These are phyloP conservation scores for Dioszegia crocea DNA, from an alignment of 768 basidiomycete species.

Conservation along the genomic window DNA sequence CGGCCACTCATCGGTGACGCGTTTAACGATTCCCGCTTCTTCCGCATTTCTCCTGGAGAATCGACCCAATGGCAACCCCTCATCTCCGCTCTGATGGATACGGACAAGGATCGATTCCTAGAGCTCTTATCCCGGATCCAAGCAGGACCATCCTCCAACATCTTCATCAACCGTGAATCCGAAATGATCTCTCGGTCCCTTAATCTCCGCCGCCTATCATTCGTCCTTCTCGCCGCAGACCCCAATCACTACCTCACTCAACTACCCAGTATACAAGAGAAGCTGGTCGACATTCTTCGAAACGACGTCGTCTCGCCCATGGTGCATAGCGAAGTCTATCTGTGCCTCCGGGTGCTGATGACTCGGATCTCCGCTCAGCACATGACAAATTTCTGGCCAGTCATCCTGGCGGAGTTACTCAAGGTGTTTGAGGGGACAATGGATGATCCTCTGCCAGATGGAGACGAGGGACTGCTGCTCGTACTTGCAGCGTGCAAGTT, in stretches of 20 bases:
- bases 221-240: slow-evolving; percentile 77
- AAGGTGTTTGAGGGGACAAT: slow-evolving; percentile 83
- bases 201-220: slow-evolving; percentile 80
- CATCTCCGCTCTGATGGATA: slow-evolving; percentile 72
- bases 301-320: slow-evolving; percentile 69
- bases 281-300: slow-evolving; percentile 84
- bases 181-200: slow-evolving; percentile 83
- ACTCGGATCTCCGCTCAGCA: slow-evolving; percentile 88
- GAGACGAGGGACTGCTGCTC: slow-evolving; percentile 76
- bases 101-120: slow-evolving; percentile 76
- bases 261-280: slow-evolving; percentile 92
- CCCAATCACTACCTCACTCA: slow-evolving; percentile 87
- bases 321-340: slow-evolving; percentile 90
- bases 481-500: slow-evolving; percentile 89
- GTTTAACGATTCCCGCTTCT: slow-evolving; percentile 79
- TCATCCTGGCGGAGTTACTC: slow-evolving; percentile 86
- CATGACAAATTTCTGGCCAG: slow-evolving; percentile 93
- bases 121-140: slow-evolving; percentile 71
- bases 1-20: slow-evolving; percentile 71
- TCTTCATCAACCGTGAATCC: slow-evolving; percentile 91
- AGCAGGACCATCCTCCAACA: slow-evolving; percentile 83
- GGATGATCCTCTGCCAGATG: slow-evolving; percentile 66
- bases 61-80: slow-evolving; percentile 70
- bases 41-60: slow-evolving; percentile 54
- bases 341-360: slow-evolving; percentile 84